These are phyloP conservation scores for Blastobotrys ciferrii DNA, from an alignment of 1,139 yeast species.

Conservation along the genomic window DNA sequence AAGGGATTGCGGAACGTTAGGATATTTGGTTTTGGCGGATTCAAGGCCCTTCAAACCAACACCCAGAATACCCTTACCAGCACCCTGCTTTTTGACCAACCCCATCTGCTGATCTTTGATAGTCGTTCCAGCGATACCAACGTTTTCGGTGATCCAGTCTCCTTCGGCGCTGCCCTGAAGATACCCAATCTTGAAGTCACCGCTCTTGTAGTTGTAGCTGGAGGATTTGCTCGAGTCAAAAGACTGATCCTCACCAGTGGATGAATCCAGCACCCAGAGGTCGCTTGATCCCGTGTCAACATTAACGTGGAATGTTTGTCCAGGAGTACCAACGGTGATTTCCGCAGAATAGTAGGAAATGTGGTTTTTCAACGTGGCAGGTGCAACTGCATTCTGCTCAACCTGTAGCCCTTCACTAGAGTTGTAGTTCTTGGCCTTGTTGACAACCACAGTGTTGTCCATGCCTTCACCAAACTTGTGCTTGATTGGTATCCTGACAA, in stretches of 20 bases:
- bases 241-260: constrained; percentile 50
- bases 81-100: constrained; percentile 51
- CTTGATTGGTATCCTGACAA: constrained; percentile 2
- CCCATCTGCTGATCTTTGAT: constrained; percentile 50
- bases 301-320: constrained; percentile 11
- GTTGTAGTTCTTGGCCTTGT: background rate
- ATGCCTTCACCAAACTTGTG: background rate
- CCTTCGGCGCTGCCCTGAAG: constrained; percentile 58
- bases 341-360: constrained; percentile 18
- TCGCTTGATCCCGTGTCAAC: constrained; percentile 81
- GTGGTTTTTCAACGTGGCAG: constrained; percentile 10
- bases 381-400: constrained; percentile 4
- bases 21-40: constrained; percentile 31
- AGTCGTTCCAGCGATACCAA: constrained; percentile 42
- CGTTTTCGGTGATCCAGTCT: constrained; percentile 54
- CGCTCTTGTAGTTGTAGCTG: constrained; percentile 35
- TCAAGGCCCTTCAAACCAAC: constrained; percentile 47
- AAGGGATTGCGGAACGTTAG: constrained; percentile 26
- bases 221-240: constrained; percentile 22
- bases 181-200: constrained; percentile 47
- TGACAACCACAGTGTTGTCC: background rate
- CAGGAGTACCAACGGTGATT: constrained; percentile 22
- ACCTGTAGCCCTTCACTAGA: background rate
- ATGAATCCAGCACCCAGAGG: constrained; percentile 89
- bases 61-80: constrained; percentile 50